Evolutionary conservation across 1,139 yeast species (phyloP).

Genomic region (Yamadazyma blattariae): DNA sequence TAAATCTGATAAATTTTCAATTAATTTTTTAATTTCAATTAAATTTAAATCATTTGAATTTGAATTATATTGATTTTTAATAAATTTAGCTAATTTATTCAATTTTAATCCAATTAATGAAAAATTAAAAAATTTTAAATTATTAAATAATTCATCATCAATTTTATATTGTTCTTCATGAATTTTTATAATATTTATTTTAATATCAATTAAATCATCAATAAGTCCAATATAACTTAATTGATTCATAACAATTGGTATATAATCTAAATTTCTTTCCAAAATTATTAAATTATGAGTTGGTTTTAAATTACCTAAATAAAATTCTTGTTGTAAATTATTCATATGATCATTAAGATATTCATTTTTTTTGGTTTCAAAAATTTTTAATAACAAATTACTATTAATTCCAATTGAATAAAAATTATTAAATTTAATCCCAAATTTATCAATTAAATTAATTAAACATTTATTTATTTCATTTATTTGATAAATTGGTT

Average conservation of each 20-base stretch:
- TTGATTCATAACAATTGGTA: slow-evolving; percentile 72
- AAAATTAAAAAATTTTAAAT: slow-evolving; percentile 68
- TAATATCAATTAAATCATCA: slow-evolving; percentile 63
- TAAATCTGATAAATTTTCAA: slow-evolving; percentile 63
- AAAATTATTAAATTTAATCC: slow-evolving; percentile 33
- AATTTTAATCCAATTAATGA: slow-evolving; percentile 74
- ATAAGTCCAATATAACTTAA: slow-evolving; percentile 79
- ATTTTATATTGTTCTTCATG: slow-evolving; percentile 22
- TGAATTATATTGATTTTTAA: slow-evolving; percentile 68
- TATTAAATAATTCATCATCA: slow-evolving; percentile 26
- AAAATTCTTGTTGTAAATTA: slow-evolving; percentile 36
- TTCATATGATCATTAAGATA: slow-evolving; percentile 28
- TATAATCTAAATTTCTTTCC: slow-evolving; percentile 73
- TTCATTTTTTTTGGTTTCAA: slow-evolving; percentile 28
- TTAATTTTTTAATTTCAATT: slow-evolving; percentile 68
- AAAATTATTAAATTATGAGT: slow-evolving; percentile 66
- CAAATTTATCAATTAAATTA: slow-evolving; percentile 20
- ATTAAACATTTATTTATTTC: slow-evolving; percentile 25
- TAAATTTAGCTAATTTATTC: slow-evolving; percentile 65
- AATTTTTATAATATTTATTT: slow-evolving; percentile 45
- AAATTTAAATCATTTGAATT: slow-evolving; percentile 49
- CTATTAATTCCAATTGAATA: slow-evolving; percentile 43
- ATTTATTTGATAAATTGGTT: slow-evolving; percentile 34
- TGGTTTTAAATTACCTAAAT: slow-evolving; percentile 31
- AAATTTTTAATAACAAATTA: slow-evolving; percentile 25